phyloP scores from a whole-genome alignment of 2,329 filamentous ascomycete species.

The Phyllosticta ampelicida region DNA sequence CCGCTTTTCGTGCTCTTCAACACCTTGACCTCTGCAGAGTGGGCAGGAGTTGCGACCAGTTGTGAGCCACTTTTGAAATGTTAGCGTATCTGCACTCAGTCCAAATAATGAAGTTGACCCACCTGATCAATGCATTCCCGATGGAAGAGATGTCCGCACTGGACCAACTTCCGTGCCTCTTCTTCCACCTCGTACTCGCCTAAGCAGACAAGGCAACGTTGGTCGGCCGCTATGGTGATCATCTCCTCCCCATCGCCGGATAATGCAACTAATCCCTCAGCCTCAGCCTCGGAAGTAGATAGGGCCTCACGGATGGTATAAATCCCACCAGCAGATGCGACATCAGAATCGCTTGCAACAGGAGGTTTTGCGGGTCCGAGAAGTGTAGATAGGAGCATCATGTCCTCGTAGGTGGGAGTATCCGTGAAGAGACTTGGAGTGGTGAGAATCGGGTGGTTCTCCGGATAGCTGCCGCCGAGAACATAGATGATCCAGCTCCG shows the following conservation, averaged over 20 bases:
- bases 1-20: conserved; percentile 35
- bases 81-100: conserved; percentile 6
- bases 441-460: conserved; percentile 59
- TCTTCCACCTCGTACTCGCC: conserved; percentile 54
- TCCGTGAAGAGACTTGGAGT: conserved; percentile 61
- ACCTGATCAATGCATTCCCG: conserved; percentile 61
- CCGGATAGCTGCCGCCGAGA: conserved; percentile 57
- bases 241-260: conserved; percentile 26
- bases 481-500: conserved; percentile 65
- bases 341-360: conserved; percentile 54
- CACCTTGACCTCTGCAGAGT: conserved; percentile 48
- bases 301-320: conserved; percentile 39
- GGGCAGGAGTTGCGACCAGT: conserved; percentile 56
- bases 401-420: conserved; percentile 61
- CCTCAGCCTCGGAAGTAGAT: conserved; percentile 22
- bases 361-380: conserved; percentile 58
- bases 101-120: conserved; percentile 17
- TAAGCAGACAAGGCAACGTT: conserved; percentile 56
- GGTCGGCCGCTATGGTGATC: conserved; percentile 23
- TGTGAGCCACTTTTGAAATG: conserved; percentile 49
- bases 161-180: conserved; percentile 48
- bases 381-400: conserved; percentile 57
- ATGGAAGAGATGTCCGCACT: conserved; percentile 58
- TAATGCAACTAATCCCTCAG: conserved; percentile 36
- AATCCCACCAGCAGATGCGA: conserved; percentile 51